phyloP scores from a whole-genome alignment of 306 rosid genomes.

The Castanea sativa region DNA sequence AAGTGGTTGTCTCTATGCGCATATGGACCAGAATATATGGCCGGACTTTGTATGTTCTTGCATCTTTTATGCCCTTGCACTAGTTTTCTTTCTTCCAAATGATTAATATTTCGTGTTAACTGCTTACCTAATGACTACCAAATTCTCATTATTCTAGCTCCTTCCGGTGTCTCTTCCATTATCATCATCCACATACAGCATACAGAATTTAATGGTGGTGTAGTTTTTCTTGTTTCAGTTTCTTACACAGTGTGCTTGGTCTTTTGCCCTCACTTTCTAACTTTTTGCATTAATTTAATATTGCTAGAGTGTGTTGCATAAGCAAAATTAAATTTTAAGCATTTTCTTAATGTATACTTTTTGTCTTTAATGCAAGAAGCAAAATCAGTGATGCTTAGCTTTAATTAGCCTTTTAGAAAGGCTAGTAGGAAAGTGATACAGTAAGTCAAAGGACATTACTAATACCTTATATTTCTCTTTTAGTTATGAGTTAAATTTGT shows the following conservation, averaged over 20 bases:
- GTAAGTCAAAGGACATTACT: too few species aligned
- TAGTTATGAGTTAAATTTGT: too few species aligned
- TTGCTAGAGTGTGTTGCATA: too few species aligned
- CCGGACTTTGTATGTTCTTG: constrained; percentile 13
- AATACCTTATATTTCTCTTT: too few species aligned
- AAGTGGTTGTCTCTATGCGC: not conserved
- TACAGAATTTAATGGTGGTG: not conserved
- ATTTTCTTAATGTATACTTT: too few species aligned
- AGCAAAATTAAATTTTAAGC: too few species aligned
- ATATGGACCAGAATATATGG: not conserved
- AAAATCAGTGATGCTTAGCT: too few species aligned
- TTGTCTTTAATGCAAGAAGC: too few species aligned
- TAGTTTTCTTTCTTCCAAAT: not conserved
- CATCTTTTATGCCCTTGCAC: not conserved
- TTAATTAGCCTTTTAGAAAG: too few species aligned
- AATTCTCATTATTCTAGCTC: not conserved
- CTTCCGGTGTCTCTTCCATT: not conserved
- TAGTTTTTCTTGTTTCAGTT: not conserved
- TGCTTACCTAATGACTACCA: not conserved
- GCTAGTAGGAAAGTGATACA: too few species aligned
- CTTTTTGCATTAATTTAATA: too few species aligned
- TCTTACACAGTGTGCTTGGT: not conserved
- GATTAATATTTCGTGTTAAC: not conserved
- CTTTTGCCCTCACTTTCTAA: too few species aligned
- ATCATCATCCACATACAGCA: not conserved